Percentiles rank a stretch among this genome's conserved stretches.
These are phyloP conservation scores for Butyriboletus loyo DNA, from an alignment of 768 basidiomycete species.

Conservation along the genomic window DNA sequence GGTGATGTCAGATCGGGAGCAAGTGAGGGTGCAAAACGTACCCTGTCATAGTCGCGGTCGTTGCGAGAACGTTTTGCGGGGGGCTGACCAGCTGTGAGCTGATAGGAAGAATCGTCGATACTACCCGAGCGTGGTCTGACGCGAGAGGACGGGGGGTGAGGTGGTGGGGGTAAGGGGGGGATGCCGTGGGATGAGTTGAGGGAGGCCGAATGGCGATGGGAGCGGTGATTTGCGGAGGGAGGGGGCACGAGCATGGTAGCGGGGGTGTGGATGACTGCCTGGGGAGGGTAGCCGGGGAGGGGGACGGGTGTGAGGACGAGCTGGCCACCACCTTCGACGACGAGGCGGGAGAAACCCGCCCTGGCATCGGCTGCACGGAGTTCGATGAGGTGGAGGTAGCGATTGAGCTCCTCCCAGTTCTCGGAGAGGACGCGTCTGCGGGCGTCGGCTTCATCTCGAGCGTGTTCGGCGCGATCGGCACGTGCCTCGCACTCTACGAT, in stretches of 20 bases:
- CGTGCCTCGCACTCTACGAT: slow-evolving; percentile 50
- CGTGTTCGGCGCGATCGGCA: slow-evolving; percentile 46
- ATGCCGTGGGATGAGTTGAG: slow-evolving; percentile 31
- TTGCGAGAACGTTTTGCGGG: slow-evolving; percentile 48
- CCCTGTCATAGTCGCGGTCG: slow-evolving; percentile 36
- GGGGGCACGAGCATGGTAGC: slow-evolving; percentile 30
- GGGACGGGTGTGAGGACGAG: slow-evolving; percentile 39
- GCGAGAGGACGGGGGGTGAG: slow-evolving; percentile 29
- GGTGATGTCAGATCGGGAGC: slow-evolving; percentile 4
- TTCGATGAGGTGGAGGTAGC: slow-evolving; percentile 46
- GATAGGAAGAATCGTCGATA: slow-evolving; percentile 35
- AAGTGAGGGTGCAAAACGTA: background rate
- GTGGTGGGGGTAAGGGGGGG: slow-evolving; percentile 39
- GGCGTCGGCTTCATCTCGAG: slow-evolving; percentile 54
- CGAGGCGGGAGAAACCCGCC: slow-evolving; percentile 42
- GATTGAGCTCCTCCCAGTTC: slow-evolving; percentile 49
- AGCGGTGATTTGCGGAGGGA: slow-evolving; percentile 5
- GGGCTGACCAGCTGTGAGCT: slow-evolving; percentile 38
- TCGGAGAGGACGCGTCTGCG: slow-evolving; percentile 44
- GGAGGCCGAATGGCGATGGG: slow-evolving; percentile 22
- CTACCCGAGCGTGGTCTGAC: slow-evolving; percentile 46
- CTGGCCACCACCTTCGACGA: slow-evolving; percentile 44
- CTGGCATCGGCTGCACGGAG: slow-evolving; percentile 49
- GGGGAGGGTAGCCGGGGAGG: slow-evolving; percentile 19
- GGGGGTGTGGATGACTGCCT: slow-evolving; percentile 5